Evolutionary conservation across 2,329 filamentous ascomycete genomes (phyloP), one percentile per base, ranked within the genome.

Genomic region (Aureobasidium musti): DNA sequence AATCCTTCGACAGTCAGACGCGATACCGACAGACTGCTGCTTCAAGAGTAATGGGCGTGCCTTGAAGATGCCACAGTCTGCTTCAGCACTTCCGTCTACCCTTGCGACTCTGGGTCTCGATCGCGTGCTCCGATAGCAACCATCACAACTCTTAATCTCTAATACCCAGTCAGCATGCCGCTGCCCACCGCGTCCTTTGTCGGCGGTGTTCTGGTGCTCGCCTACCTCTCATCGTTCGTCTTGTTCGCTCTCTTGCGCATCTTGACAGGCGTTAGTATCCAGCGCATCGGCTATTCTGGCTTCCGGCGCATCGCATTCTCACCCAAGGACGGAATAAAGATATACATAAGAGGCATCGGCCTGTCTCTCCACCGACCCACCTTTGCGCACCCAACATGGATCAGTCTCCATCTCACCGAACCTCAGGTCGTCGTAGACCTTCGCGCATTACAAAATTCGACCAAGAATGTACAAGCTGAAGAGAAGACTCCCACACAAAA

Each of bases 381-480:
- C 6, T 98, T 99, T 79, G 92, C 94, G 54, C 92, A 98, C 77
- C 95, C 95, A 52, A 98, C 96, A 69, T 98, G 94, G 92, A 82
- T 97, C 72, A 98, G 93, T 76, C 83, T 99, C 60, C 91, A 95
- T 10, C 80, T 99, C 68, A 91, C 87, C 73, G 95, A 97, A 75
- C 82, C 97, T 59, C 90, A 88, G 59, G 84, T 99, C 60, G 96
- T 91, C 0, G 77, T 98, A 50, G 91, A 99, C 75, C 81, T 92
- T 53, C 84, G 86, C 68, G 84, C 87, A 56, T 78, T 95, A 49
- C 85, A 75, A 2, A 72, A 76, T 50, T 76, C 75, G 6, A 67
- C 50, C 41, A 60, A 63, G 41, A 68, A 64, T 10, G 19, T 21
- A 26, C 61, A 67, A 45, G 52, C 68, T 43, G 65, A 69, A 57